Conservation (phyloP, 768 basidiomycete species). For the Tulasnella sp. region DNA sequence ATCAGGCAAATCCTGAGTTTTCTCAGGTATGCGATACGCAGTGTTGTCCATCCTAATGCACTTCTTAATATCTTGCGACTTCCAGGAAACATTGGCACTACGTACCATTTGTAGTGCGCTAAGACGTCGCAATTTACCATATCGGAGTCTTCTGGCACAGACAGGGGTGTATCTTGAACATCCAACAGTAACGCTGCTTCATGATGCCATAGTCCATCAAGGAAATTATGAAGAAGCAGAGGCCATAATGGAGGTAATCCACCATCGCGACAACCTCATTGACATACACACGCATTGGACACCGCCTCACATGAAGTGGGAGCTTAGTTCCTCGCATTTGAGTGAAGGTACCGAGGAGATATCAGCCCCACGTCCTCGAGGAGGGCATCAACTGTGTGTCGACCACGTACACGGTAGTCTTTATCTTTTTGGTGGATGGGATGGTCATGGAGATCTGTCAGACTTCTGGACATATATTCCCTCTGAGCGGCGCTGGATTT, state of each 20-base stretch:
- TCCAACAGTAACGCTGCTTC: slow-evolving; percentile 51
- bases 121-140: slow-evolving; percentile 58
- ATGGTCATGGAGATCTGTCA: slow-evolving; percentile 55
- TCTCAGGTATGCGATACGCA: slow-evolving; percentile 41
- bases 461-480: slow-evolving; percentile 70
- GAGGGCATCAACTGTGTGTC: slow-evolving; percentile 75
- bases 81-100: slow-evolving; percentile 47
- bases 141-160: slow-evolving; percentile 42
- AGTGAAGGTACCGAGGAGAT: slow-evolving; percentile 49
- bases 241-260: slow-evolving; percentile 36
- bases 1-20: slow-evolving; percentile 38
- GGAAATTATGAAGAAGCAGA: slow-evolving; percentile 54
- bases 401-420: slow-evolving; percentile 48
- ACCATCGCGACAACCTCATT: slow-evolving; percentile 43
- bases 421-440: slow-evolving; percentile 71
- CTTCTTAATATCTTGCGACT: not conserved
- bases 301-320: slow-evolving; percentile 51
- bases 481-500: slow-evolving; percentile 44
- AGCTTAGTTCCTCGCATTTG: not conserved
- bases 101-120: slow-evolving; percentile 64
- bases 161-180: slow-evolving; percentile 51
- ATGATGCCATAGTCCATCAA: slow-evolving; percentile 49
- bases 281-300: slow-evolving; percentile 43
- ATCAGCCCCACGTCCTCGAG: slow-evolving; percentile 51
- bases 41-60: not conserved